Conservation (phyloP, 208 protist species). For the Acanthamoeba royreba region DNA sequence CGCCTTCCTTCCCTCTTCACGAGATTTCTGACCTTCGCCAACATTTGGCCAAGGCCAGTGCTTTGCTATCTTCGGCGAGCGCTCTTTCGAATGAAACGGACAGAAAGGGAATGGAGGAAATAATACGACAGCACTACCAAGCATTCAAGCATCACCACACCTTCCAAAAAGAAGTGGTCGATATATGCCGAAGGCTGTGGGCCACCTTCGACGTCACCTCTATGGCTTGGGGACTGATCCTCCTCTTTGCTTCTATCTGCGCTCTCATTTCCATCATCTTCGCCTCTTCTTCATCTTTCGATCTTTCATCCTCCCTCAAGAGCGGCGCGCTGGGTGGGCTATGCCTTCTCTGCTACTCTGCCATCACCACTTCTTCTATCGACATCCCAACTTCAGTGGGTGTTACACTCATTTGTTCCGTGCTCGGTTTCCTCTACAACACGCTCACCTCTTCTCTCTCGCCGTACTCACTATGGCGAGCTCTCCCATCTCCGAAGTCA, state of each 20-base stretch:
- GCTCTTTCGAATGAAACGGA: too few species aligned
- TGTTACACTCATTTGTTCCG: background rate
- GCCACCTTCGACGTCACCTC: constrained; percentile 54
- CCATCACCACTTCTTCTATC: background rate
- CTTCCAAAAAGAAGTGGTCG: constrained; percentile 41
- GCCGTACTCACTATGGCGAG: too few species aligned
- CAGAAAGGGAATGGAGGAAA: background rate
- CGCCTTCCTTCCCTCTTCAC: background rate
- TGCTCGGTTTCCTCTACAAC: background rate
- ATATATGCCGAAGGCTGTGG: constrained; percentile 59
- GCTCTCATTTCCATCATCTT: background rate
- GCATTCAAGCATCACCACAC: background rate
- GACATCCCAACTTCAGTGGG: background rate
- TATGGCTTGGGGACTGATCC: constrained; percentile 42
- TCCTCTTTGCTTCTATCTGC: background rate
- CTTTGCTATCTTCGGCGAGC: background rate
- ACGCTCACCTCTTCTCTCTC: background rate
- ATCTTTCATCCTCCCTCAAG: background rate
- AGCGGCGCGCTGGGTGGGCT: background rate
- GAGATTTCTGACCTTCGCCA: background rate
- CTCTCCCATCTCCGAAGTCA: background rate
- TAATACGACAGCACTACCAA: background rate
- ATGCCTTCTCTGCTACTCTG: background rate
- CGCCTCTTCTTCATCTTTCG: background rate
- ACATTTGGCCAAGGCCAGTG: background rate